A percentile compares a stretch with the other conserved stretches of the same genome.
phyloP scores from a whole-genome alignment of 352 stramenopile genomes.

The Phytophthora podocarpi region DNA sequence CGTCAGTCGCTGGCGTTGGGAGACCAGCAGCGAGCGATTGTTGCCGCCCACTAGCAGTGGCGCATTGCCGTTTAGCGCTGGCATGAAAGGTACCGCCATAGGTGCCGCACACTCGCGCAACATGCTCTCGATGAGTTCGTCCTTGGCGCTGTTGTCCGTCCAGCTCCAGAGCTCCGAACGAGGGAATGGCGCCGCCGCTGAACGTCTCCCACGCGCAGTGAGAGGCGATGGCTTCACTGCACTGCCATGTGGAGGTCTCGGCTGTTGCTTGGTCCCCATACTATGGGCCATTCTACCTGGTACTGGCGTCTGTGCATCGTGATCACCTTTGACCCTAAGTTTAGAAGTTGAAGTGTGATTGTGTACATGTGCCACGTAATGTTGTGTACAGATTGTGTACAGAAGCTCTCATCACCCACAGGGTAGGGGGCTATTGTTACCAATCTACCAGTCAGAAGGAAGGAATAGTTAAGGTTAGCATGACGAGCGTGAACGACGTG shows the following conservation, averaged over 20 bases:
- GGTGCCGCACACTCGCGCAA: constrained; percentile 51
- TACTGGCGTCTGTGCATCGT: too few species aligned
- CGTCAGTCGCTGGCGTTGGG: constrained; percentile 16
- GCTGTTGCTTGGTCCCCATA: constrained; percentile 25
- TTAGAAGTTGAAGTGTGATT: constrained; percentile 24
- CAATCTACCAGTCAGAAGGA: constrained; percentile 1
- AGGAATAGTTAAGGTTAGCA: too few species aligned
- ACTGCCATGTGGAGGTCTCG: not conserved
- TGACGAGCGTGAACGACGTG: constrained; percentile 73
- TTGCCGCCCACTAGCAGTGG: constrained; percentile 1
- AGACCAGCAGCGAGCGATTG: constrained; percentile 15
- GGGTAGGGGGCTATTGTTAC: constrained; percentile 27
- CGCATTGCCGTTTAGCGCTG: constrained; percentile 8
- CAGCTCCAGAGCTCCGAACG: constrained; percentile 68
- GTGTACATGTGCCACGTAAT: not conserved
- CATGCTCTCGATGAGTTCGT: constrained; percentile 63
- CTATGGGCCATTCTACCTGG: not conserved
- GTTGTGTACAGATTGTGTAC: constrained; percentile 21
- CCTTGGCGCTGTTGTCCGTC: constrained; percentile 34
- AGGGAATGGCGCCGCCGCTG: constrained; percentile 41
- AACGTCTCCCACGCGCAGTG: constrained; percentile 19
- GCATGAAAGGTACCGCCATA: constrained; percentile 12
- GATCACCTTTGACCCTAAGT: too few species aligned
- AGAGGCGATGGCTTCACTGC: constrained; percentile 16
- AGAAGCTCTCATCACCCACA: not conserved